A percentile compares a stretch with the other conserved stretches of the same genome.
These are phyloP conservation scores for Phytophthora ramorum DNA, from an alignment of 352 stramenopile genomes.

Conservation along the genomic window DNA sequence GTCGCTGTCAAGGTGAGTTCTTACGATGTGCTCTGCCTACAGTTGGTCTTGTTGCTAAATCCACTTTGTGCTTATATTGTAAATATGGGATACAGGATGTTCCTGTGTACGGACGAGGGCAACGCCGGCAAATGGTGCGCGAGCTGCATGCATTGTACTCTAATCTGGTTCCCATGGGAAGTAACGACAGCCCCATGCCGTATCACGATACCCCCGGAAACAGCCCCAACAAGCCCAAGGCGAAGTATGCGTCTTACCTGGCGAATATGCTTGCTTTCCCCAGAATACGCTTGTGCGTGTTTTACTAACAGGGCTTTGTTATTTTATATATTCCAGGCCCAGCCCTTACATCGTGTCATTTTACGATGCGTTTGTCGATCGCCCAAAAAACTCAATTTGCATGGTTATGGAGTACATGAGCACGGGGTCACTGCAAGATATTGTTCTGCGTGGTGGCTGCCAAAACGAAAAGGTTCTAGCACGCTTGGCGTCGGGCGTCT, in stretches of 20 bases:
- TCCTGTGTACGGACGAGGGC: conserved; percentile 81
- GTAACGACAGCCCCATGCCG: conserved; percentile 39
- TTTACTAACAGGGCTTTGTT: not conserved
- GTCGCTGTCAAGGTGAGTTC: conserved; percentile 86
- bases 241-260: conserved; percentile 43
- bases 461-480: conserved; percentile 86
- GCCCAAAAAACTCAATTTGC: conserved; percentile 88
- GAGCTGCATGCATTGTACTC: conserved; percentile 91
- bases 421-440: conserved; percentile 91
- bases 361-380: conserved; percentile 93
- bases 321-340: conserved; percentile 42
- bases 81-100: conserved; percentile 60
- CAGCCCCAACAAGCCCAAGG: conserved; percentile 37
- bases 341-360: conserved; percentile 93
- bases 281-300: not conserved
- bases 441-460: conserved; percentile 83
- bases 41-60: conserved; percentile 11
- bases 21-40: not conserved
- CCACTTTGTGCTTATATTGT: conserved; percentile 6
- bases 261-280: not conserved
- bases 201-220: conserved; percentile 24
- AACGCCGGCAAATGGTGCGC: conserved; percentile 90
- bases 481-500: conserved; percentile 72
- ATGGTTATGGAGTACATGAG: conserved; percentile 96
- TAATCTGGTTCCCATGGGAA: conserved; percentile 85